phyloP scores from a whole-genome alignment of 805 yeast genomes.

The Pichia cabralensis region DNA sequence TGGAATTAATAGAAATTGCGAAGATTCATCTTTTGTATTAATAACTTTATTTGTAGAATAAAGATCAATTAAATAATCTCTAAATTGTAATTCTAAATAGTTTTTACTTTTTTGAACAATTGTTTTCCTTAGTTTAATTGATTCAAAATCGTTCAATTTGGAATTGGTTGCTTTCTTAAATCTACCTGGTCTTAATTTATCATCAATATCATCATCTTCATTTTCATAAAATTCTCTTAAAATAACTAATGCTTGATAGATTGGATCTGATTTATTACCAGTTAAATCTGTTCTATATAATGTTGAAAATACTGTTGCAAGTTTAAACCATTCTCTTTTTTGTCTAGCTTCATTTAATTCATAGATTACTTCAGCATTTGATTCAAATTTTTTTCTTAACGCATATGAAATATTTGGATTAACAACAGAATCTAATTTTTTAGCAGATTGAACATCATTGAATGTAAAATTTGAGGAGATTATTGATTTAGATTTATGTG shows the following conservation, averaged over 20 bases:
- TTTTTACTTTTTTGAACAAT: constrained; percentile 46
- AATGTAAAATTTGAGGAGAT: constrained; percentile 23
- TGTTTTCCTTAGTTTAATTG: constrained; percentile 29
- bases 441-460: constrained; percentile 19
- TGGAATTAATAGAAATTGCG: constrained; percentile 25
- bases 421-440: constrained; percentile 12
- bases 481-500: constrained; percentile 17
- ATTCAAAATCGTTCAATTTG: constrained; percentile 23
- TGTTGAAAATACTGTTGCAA: constrained; percentile 51
- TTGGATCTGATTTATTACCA: constrained; percentile 50
- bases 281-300: constrained; percentile 50
- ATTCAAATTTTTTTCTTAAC: constrained; percentile 49
- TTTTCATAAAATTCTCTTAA: constrained; percentile 37
- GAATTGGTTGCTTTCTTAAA: constrained; percentile 24
- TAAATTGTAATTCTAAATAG: constrained; percentile 70
- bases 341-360: constrained; percentile 64
- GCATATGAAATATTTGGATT: constrained; percentile 31
- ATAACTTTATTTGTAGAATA: constrained; percentile 37
- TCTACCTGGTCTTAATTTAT: constrained; percentile 23
- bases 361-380: constrained; percentile 62
- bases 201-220: constrained; percentile 27
- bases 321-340: constrained; percentile 38
- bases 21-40: not conserved
- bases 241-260: constrained; percentile 67
- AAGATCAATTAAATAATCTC: constrained; percentile 58